phyloP scores from a whole-genome alignment of 805 yeast genomes.

The Ogataea nakhonphanomensis region DNA sequence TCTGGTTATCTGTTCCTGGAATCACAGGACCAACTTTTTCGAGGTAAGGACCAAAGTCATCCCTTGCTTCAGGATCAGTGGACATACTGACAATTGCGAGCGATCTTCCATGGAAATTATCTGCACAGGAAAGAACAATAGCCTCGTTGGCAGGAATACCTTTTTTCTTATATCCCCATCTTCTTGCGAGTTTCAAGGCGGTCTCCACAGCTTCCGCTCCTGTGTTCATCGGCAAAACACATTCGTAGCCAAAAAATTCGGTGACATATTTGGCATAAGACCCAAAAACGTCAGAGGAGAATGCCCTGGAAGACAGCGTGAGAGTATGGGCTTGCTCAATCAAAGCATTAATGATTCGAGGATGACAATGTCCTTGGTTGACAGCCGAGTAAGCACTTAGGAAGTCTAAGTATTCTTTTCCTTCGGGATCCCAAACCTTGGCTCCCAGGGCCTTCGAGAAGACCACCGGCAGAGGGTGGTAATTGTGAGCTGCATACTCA shows the following conservation, averaged over 20 bases:
- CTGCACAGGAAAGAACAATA: conserved; percentile 77
- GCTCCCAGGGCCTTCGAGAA: conserved; percentile 86
- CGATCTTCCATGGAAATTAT: conserved; percentile 96
- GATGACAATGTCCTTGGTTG: conserved; percentile 98
- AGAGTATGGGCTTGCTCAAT: conserved; percentile 80
- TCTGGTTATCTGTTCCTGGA: conserved; percentile 63
- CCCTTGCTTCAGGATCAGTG: conserved; percentile 90
- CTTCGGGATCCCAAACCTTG: conserved; percentile 97
- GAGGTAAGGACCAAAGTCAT: conserved; percentile 86
- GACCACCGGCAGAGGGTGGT: conserved; percentile 95
- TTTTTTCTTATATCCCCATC: conserved; percentile 93
- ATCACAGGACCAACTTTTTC: conserved; percentile 78
- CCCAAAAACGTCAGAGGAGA: conserved; percentile 86
- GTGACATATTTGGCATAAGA: conserved; percentile 83
- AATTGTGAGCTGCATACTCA: conserved; percentile 91
- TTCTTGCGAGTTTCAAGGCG: conserved; percentile 87
- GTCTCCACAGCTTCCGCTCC: conserved; percentile 99
- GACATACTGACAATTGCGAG: conserved; percentile 94
- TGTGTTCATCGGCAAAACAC: conserved; percentile 96
- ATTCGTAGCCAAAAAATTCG: conserved; percentile 85
- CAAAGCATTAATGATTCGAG: conserved; percentile 80
- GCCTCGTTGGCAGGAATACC: conserved; percentile 82
- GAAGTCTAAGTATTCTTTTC: conserved; percentile 88
- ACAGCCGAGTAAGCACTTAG: conserved; percentile 95
- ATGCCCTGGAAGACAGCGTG: conserved; percentile 89